A percentile compares a stretch with the other conserved stretches of the same genome.
Conservation (phyloP, 495 filamentous ascomycete species). For the Neohortaea acidophila region DNA sequence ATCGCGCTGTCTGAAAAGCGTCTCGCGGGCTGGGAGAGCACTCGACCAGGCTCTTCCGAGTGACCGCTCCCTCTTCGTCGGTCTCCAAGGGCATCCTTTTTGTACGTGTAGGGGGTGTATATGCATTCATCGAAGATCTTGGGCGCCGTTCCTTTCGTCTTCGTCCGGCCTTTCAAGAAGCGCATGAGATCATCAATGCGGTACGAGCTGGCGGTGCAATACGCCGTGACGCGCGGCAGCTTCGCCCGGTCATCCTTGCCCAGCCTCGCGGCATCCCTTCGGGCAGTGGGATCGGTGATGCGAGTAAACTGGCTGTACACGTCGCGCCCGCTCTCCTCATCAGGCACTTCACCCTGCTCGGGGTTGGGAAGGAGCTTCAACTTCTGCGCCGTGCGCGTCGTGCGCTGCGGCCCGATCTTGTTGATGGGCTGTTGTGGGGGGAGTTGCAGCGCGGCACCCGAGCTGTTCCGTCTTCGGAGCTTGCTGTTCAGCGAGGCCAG, state of each 20-base stretch:
- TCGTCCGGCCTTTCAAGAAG: constrained; percentile 69
- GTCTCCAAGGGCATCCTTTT: constrained; percentile 7
- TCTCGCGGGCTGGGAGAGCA: constrained; percentile 18
- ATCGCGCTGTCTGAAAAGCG: constrained; percentile 30
- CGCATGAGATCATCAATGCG: constrained; percentile 73
- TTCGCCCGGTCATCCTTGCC: constrained; percentile 84
- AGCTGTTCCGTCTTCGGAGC: constrained; percentile 70
- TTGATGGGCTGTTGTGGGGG: constrained; percentile 31
- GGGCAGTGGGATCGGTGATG: constrained; percentile 89
- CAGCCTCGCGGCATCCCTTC: constrained; percentile 79
- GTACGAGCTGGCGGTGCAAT: constrained; percentile 85
- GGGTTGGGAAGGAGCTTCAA: constrained; percentile 87
- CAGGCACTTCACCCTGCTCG: constrained; percentile 60
- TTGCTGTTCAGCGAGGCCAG: constrained; percentile 75
- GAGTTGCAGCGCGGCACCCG: constrained; percentile 44
- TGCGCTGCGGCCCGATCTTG: constrained; percentile 90
- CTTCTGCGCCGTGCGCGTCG: constrained; percentile 89
- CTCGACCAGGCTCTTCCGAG: constrained; percentile 9
- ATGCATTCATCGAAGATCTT: constrained; percentile 95
- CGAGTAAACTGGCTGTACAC: constrained; percentile 91
- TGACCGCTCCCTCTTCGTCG: constrained; percentile 30
- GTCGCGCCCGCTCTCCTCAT: constrained; percentile 84
- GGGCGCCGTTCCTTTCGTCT: constrained; percentile 60
- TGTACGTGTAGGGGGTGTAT: constrained; percentile 80
- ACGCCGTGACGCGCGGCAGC: constrained; percentile 83